Conservation (phyloP, 805 yeast species). For the Scheffersomyces lignosus region DNA sequence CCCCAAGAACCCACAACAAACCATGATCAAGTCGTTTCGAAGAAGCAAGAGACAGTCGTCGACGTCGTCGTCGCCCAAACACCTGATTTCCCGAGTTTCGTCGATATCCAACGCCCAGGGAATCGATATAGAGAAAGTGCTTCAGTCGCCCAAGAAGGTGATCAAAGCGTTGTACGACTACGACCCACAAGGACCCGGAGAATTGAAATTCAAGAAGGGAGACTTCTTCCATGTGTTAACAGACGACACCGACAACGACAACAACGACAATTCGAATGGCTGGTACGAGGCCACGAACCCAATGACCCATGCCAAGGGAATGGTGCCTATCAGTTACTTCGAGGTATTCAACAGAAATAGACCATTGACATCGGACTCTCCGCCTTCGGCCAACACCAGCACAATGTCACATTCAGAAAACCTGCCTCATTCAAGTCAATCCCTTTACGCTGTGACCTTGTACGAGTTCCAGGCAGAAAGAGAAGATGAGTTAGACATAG, state of each 20-base stretch:
- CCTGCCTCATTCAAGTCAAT: slow-evolving; percentile 30
- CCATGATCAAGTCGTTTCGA: slow-evolving; percentile 44
- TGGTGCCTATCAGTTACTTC: slow-evolving; percentile 85
- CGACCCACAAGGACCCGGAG: slow-evolving; percentile 76
- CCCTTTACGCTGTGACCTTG: slow-evolving; percentile 79
- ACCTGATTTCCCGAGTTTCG: slow-evolving; percentile 30
- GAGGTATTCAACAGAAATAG: slow-evolving; percentile 70
- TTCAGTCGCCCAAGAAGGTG: slow-evolving; percentile 72
- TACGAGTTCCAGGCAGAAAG: slow-evolving; percentile 85
- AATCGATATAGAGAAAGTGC: slow-evolving; percentile 17
- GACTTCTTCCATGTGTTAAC: slow-evolving; percentile 79
- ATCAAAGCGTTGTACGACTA: slow-evolving; percentile 81
- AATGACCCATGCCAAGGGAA: slow-evolving; percentile 69
- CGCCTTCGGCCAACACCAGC: slow-evolving; percentile 3
- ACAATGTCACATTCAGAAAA: slow-evolving; percentile 5
- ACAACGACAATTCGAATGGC: slow-evolving; percentile 55
- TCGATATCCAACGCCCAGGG: slow-evolving; percentile 13
- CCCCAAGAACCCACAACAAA: no score
- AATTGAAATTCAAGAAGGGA: slow-evolving; percentile 74
- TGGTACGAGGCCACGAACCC: slow-evolving; percentile 94
- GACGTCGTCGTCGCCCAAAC: slow-evolving; percentile 30
- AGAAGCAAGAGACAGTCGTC: slow-evolving; percentile 40
- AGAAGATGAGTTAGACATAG: slow-evolving; percentile 80
- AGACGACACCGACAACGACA: slow-evolving; percentile 25
- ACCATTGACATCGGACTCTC: slow-evolving; percentile 21